Conservation (phyloP, 352 stramenopile species). For the Pythium vanterpoolii region DNA sequence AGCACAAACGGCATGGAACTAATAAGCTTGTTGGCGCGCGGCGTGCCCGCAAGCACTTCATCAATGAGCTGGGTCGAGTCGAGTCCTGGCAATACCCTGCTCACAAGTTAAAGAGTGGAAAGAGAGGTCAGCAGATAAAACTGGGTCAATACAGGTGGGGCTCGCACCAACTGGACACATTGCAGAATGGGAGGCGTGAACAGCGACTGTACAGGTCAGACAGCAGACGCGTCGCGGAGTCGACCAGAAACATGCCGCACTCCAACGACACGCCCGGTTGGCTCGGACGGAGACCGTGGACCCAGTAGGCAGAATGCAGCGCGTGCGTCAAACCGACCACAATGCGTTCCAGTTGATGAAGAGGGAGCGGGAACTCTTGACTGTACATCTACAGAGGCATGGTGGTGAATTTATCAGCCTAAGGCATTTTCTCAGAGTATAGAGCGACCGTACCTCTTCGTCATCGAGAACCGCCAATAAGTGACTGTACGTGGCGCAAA, state of each 20-base stretch:
- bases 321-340: constrained; percentile 54
- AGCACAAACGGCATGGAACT: constrained; percentile 74
- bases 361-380: constrained; percentile 53
- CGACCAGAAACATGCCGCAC: constrained; percentile 61
- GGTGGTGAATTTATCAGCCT: background rate
- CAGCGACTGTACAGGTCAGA: constrained; percentile 65
- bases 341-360: constrained; percentile 66
- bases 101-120: background rate
- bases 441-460: constrained; percentile 45
- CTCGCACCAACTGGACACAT: constrained; percentile 69
- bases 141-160: background rate
- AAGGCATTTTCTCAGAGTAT: background rate
- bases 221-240: constrained; percentile 53
- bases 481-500: constrained; percentile 62
- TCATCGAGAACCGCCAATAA: constrained; percentile 65
- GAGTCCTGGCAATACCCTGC: constrained; percentile 54
- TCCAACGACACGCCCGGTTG: constrained; percentile 14
- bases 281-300: constrained; percentile 31
- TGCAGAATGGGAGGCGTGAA: constrained; percentile 67
- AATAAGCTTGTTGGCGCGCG: constrained; percentile 57
- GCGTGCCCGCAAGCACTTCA: constrained; percentile 45
- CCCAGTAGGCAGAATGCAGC: constrained; percentile 57
- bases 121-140: background rate
- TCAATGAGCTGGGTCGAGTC: constrained; percentile 57
- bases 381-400: constrained; percentile 53